phyloP scores from a whole-genome alignment of 2,329 filamentous ascomycete genomes.

The Sporothrix globosa region DNA sequence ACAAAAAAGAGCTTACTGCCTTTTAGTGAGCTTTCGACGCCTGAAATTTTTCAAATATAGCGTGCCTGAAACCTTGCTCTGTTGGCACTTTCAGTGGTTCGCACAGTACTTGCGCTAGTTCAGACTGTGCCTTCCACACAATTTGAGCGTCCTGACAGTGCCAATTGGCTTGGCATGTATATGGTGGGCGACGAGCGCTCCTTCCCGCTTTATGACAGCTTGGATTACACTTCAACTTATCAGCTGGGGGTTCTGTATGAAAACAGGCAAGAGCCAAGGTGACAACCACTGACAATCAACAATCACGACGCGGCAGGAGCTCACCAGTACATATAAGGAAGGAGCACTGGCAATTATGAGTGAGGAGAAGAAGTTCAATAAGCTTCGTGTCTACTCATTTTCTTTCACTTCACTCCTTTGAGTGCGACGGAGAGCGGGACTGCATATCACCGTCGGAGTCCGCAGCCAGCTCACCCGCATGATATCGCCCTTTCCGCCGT shows the following conservation, averaged over 20 bases:
- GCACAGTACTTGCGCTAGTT: not conserved
- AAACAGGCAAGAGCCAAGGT: constrained; percentile 11
- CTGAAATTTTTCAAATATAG: not conserved
- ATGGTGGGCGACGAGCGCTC: constrained; percentile 31
- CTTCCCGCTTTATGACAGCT: constrained; percentile 15
- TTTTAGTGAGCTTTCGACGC: not conserved
- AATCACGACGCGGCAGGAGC: constrained; percentile 1
- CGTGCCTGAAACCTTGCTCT: not conserved
- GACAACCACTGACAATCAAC: not conserved
- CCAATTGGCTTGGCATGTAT: not conserved
- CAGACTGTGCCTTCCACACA: not conserved
- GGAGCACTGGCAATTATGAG: too few relatives aligned
- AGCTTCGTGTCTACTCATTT: not conserved
- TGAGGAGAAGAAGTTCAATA: not conserved
- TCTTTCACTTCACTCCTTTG: not conserved
- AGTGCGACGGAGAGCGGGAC: not conserved
- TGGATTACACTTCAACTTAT: constrained; percentile 13
- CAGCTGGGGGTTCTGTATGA: constrained; percentile 1
- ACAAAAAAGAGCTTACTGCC: constrained; percentile 13
- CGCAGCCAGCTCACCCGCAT: constrained; percentile 41
- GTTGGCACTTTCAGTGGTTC: not conserved
- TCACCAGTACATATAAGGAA: not conserved
- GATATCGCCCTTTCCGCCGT: constrained; percentile 75
- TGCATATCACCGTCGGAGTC: not conserved
- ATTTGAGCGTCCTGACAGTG: not conserved